phyloP scores from a whole-genome alignment of 805 yeast species.

The Metschnikowia bowlesiae region DNA sequence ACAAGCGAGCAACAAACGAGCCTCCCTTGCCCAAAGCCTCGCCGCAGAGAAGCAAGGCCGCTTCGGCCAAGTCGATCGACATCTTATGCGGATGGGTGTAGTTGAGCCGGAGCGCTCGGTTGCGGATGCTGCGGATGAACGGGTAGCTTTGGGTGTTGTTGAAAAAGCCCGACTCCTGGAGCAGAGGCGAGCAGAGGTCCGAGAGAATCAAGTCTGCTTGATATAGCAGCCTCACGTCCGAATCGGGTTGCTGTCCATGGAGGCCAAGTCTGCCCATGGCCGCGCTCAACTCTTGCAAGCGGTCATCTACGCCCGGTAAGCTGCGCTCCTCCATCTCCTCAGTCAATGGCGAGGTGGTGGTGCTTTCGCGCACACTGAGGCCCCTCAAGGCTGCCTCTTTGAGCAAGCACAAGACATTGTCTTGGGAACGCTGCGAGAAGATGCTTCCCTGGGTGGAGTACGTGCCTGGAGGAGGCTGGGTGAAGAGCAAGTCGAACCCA shows the following conservation, averaged over 20 bases:
- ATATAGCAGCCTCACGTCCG: constrained; percentile 10
- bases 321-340: constrained; percentile 24
- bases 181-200: constrained; percentile 31
- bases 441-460: constrained; percentile 84
- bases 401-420: constrained; percentile 9
- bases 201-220: constrained; percentile 36
- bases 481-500: constrained; percentile 59
- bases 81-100: constrained; percentile 24
- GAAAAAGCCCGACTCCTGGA: constrained; percentile 35
- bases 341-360: constrained; percentile 22
- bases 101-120: constrained; percentile 24
- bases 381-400: constrained; percentile 9
- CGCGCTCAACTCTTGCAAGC: constrained; percentile 16
- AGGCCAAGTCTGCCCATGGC: constrained; percentile 1
- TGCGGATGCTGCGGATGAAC: constrained; percentile 24
- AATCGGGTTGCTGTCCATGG: neutral
- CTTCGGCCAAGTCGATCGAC: constrained; percentile 38
- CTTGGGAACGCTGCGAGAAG: constrained; percentile 37
- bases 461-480: constrained; percentile 77
- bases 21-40: constrained; percentile 28
- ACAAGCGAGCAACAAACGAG: constrained; percentile 27
- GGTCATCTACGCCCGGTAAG: constrained; percentile 15
- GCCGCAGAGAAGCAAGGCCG: constrained; percentile 30
- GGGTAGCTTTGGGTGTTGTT: constrained; percentile 36
- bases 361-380: constrained; percentile 1